phyloP scores from a whole-genome alignment of 2,329 filamentous ascomycete species.

The Trichoderma semiorbis region DNA sequence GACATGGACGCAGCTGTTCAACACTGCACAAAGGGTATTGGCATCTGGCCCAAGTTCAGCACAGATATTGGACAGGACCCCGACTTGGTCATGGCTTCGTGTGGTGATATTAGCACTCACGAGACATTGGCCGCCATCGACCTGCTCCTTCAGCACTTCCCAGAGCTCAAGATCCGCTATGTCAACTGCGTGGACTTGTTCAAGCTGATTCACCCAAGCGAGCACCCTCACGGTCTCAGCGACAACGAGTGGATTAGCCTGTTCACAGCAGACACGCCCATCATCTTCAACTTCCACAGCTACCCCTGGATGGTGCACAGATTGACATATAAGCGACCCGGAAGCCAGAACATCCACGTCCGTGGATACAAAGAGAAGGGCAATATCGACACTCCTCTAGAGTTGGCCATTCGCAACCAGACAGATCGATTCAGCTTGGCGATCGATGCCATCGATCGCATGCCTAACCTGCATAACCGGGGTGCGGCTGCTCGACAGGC shows the following conservation, averaged over 20 bases:
- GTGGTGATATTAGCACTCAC: constrained; percentile 70
- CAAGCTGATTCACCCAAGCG: constrained; percentile 66
- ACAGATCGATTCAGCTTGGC: constrained; percentile 75
- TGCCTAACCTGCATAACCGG: constrained; percentile 60
- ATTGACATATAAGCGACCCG: constrained; percentile 70
- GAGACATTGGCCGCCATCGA: constrained; percentile 73
- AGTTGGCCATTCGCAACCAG: constrained; percentile 73
- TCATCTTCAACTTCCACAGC: constrained; percentile 82
- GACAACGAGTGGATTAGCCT: constrained; percentile 64
- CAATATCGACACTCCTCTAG: constrained; percentile 77
- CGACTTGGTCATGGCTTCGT: constrained; percentile 72
- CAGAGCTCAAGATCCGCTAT: constrained; percentile 70
- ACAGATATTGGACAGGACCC: constrained; percentile 67
- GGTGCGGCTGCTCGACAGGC: constrained; percentile 60
- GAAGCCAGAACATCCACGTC: constrained; percentile 67
- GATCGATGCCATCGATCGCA: constrained; percentile 70
- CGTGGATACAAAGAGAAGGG: constrained; percentile 79
- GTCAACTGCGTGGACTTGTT: constrained; percentile 80
- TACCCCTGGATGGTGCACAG: constrained; percentile 79
- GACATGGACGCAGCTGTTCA: constrained; percentile 67
- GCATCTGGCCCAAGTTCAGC: constrained; percentile 74
- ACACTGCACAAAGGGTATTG: constrained; percentile 75
- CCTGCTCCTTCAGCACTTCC: constrained; percentile 67
- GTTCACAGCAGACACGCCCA: constrained; percentile 68
- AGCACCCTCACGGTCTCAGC: constrained; percentile 71